Evolutionary conservation across 257 asterid genomes (phyloP), one percentile per base, ranked within the genome.

Genomic region (Jaltomata sinuosa): DNA sequence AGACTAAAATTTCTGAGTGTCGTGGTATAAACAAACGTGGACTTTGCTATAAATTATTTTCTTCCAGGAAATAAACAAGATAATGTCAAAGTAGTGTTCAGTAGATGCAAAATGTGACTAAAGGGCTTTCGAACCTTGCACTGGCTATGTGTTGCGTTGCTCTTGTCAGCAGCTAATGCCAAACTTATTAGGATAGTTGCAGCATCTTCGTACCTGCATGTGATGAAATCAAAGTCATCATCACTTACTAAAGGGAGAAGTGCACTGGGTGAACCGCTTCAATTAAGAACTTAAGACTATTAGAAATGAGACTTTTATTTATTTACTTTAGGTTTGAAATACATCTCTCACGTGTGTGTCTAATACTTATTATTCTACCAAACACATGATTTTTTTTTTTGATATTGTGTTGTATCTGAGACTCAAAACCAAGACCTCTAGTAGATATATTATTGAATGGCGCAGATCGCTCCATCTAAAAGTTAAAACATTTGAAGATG

Each of bases 141-240:
- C 89, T 95, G 99, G 95, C 98, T 97, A 83, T 97, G 98, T 18
- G 95, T 89, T 81, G 98, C 97, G 84, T 86, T 94, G 92, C 95
- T 86, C 87, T 92, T 94, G 86, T 95, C 98, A 85, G 99, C 99
- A 78, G 97, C 94, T 85, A 91, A 85, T 81, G 97, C 98, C 91
- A 64, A 95, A 84, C 90, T 92, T 84, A 94, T 86, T 72, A 91
- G 91, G 84, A 90, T 84, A 79, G 91, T 85, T 86, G 98, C 98
- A 91, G 98, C 98, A 89, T 97, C 99, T 32, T 89, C 81, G 86
- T 91, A 94, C 93, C 99, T 97, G 91, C 57, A 55, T 82, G 79
- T 61, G 90, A 85, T 82, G 54, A 84, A 78, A 87, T 71, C 84
- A 85, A 40, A 86, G 80, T 29, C 45, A 80, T 69, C 85, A 67